phyloP scores from a whole-genome alignment of 495 filamentous ascomycete genomes.

The Annulohypoxylon stygium region DNA sequence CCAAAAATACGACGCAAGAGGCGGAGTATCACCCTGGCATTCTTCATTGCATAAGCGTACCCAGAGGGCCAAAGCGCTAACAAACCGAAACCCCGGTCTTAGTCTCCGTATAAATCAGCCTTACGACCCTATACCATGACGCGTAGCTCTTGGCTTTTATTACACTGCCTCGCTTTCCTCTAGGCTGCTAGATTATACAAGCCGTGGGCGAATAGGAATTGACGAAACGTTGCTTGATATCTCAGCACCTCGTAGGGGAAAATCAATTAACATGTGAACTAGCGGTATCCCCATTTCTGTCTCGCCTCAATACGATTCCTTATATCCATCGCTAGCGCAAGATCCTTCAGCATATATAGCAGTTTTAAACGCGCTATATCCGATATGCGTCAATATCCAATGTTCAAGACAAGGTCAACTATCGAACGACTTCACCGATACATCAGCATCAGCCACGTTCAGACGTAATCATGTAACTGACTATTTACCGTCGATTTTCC shows the following conservation, averaged over 20 bases:
- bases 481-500: not conserved
- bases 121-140: conserved; percentile 1
- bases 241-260: not conserved
- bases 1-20: conserved; percentile 37
- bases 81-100: conserved; percentile 1
- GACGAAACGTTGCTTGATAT: not conserved
- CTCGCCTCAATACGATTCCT: not conserved
- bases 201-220: not conserved
- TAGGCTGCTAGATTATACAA: not conserved
- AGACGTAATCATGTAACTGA: not conserved
- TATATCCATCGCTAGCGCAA: not conserved
- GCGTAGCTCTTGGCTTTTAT: conserved; percentile 6
- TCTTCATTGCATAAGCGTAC: conserved; percentile 7
- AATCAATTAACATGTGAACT: not conserved
- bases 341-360: conserved; percentile 1
- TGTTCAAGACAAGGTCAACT: not conserved
- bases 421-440: not conserved
- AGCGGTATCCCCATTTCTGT: not conserved
- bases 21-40: conserved; percentile 18
- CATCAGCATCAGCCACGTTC: conserved; percentile 1
- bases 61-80: not conserved
- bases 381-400: not conserved
- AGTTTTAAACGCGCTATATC: not conserved
- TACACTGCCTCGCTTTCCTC: not conserved
- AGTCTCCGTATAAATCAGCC: conserved; percentile 16